Base-by-base conservation (phyloP, 179 eudicot species). In the Beta corolliflora region DNA sequence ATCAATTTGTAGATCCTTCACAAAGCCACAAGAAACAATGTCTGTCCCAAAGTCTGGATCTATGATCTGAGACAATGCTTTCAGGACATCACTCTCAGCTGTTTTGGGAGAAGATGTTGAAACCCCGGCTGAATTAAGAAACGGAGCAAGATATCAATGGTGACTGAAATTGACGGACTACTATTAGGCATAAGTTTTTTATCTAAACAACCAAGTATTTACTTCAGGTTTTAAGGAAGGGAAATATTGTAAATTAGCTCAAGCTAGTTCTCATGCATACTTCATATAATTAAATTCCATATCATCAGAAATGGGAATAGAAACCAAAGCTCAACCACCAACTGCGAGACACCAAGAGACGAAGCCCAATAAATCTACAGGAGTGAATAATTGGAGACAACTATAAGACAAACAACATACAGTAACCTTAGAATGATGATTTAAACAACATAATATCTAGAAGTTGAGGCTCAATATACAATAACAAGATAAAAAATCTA, bases 31-130 rank as follows among this genome's bases (percentile, higher is more conserved):
- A 7, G 99, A 90, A 83, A 96, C 99, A 83, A 96, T 96, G 88
- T 96, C 99, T 1, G 99, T 94, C 65, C 97, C 98, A 81, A 96
- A 96, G 86, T 96, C 99, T 7, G 99, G 99, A 88, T 96, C 99
- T 68, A 96, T 96, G 65, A 96, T 94, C 83, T 94, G 97, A 80
- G 99, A 93, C 86, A 96, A 89, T 76, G 98, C 96, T 83, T 92
- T 93, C 36, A 93, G 83, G 70, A 96, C 98, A 81, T 93, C 99
- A 77, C 75, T 69, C 83, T 90, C 91, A 21, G 97, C 95, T 73
- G 89, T 82, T 78, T 76, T 77, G 66, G 89, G 81, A 10, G 94
- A 86, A 84, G 88, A 79, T 80, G 88, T 65, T 55, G 94, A 86
- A 81, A 81, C 84, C 71, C 83, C 86, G 74, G 89, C 94, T 91